A percentile compares a stretch with the other conserved stretches of the same genome.
These are phyloP conservation scores for Meira nashicola DNA, from an alignment of 1,284 basidiomycete genomes.

Conservation along the genomic window DNA sequence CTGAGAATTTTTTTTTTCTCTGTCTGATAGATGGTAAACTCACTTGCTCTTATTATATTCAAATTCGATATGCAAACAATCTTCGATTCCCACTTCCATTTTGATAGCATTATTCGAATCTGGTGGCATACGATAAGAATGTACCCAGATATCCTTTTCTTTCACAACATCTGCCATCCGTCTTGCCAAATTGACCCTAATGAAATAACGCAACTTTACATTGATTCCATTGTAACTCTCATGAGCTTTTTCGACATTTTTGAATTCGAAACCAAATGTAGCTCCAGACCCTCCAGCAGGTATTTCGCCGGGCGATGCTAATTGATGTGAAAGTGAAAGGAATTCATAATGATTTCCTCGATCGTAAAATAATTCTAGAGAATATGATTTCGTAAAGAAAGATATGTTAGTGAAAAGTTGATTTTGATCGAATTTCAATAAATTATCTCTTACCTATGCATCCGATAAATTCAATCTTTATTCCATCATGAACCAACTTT, in stretches of 20 bases:
- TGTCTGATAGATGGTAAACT: slow-evolving; percentile 2
- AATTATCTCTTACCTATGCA: slow-evolving; percentile 70
- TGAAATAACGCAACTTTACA: slow-evolving; percentile 84
- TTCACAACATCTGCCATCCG: slow-evolving; percentile 87
- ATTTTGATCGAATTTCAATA: background rate
- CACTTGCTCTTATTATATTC: slow-evolving; percentile 97
- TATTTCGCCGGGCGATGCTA: slow-evolving; percentile 80
- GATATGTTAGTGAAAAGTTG: background rate
- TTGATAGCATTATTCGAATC: slow-evolving; percentile 96
- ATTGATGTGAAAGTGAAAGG: slow-evolving; percentile 85
- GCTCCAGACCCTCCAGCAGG: slow-evolving; percentile 6
- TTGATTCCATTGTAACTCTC: slow-evolving; percentile 98
- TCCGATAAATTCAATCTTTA: slow-evolving; percentile 95
- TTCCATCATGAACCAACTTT: slow-evolving; percentile 89
- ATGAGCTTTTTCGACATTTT: slow-evolving; percentile 98
- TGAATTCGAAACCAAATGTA: slow-evolving; percentile 84
- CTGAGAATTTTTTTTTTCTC: background rate
- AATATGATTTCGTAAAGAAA: no score
- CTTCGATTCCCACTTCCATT: slow-evolving; percentile 99
- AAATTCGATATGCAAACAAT: slow-evolving; percentile 97
- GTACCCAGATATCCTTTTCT: slow-evolving; percentile 94
- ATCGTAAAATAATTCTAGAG: slow-evolving; percentile 96
- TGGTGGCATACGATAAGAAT: slow-evolving; percentile 95
- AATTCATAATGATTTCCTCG: slow-evolving; percentile 97
- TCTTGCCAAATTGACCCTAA: slow-evolving; percentile 84